phyloP scores from a whole-genome alignment of 768 basidiomycete species.

The Boletus rubropictus region DNA sequence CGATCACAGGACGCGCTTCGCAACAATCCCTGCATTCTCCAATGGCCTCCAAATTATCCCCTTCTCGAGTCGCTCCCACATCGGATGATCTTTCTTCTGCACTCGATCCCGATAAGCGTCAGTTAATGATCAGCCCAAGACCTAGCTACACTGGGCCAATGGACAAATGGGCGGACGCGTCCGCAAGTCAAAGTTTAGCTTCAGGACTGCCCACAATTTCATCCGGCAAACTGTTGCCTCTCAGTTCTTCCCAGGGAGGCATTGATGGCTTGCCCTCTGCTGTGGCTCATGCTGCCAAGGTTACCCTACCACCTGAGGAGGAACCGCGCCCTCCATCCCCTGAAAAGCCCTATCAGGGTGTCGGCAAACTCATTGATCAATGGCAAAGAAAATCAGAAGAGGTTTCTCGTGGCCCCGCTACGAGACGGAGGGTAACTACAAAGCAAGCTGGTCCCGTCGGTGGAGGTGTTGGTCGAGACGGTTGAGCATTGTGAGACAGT shows the following conservation, averaged over 20 bases:
- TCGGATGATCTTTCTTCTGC: constrained; percentile 7
- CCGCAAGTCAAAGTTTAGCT: constrained; percentile 14
- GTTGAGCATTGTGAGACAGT: constrained; percentile 10
- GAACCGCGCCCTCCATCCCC: constrained; percentile 54
- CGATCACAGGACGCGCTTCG: constrained; percentile 17
- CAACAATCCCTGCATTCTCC: constrained; percentile 23
- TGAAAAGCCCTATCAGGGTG: constrained; percentile 75
- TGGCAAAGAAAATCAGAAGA: constrained; percentile 82
- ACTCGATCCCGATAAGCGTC: constrained; percentile 21
- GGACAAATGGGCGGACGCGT: constrained; percentile 12
- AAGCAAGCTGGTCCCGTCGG: constrained; percentile 38
- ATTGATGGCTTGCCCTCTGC: constrained; percentile 26
- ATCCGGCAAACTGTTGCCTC: constrained; percentile 19
- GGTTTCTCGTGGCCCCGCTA: constrained; percentile 28
- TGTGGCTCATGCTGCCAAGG: constrained; percentile 6
- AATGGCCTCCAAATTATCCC: constrained; percentile 17
- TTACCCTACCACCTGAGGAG: constrained; percentile 16
- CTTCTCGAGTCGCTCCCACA: constrained; percentile 16
- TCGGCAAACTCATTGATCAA: constrained; percentile 78
- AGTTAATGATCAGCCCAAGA: constrained; percentile 5
- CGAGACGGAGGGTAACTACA: constrained; percentile 35
- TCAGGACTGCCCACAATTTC: constrained; percentile 20
- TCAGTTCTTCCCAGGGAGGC: constrained; percentile 11
- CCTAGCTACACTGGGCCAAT: constrained; percentile 16
- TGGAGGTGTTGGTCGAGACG: constrained; percentile 19